A percentile compares a stretch with the other conserved stretches of the same genome.
These are phyloP conservation scores for Cenchrus fungigraminus DNA, from an alignment of 176 grass and related monocot genomes.

Conservation along the genomic window DNA sequence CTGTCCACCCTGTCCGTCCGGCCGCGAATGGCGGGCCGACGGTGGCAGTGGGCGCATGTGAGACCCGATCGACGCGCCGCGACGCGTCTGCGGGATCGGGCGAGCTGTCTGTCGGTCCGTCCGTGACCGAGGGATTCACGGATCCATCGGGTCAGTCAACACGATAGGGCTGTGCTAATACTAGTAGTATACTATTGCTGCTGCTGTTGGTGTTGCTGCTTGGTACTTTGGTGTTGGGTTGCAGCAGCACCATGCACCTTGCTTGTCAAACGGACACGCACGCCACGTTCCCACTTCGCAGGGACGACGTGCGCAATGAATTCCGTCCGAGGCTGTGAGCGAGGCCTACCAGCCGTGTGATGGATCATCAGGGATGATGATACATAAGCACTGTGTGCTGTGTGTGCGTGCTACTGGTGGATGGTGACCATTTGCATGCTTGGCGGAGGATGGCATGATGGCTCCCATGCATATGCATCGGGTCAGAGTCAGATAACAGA, in stretches of 20 bases:
- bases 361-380: not conserved
- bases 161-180: not conserved
- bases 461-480: not conserved
- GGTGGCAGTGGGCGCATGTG: not conserved
- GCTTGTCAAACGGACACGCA: not conserved
- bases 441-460: not conserved
- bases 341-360: no score
- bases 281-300: not conserved
- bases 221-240: no score
- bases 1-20: not conserved
- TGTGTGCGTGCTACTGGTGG: not conserved
- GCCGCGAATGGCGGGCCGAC: constrained; percentile 13
- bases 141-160: not conserved
- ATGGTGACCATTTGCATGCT: constrained; percentile 7
- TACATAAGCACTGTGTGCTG: no score
- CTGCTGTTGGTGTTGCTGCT: no score
- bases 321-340: not conserved
- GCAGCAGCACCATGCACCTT: not conserved
- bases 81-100: not conserved
- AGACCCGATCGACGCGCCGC: not conserved
- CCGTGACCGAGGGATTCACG: not conserved
- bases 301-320: not conserved
- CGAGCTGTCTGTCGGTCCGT: not conserved
- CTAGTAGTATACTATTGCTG: not conserved
- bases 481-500: not conserved